Base-by-base conservation (phyloP, 305 asterid species). In the Ilex paraguariensis region DNA sequence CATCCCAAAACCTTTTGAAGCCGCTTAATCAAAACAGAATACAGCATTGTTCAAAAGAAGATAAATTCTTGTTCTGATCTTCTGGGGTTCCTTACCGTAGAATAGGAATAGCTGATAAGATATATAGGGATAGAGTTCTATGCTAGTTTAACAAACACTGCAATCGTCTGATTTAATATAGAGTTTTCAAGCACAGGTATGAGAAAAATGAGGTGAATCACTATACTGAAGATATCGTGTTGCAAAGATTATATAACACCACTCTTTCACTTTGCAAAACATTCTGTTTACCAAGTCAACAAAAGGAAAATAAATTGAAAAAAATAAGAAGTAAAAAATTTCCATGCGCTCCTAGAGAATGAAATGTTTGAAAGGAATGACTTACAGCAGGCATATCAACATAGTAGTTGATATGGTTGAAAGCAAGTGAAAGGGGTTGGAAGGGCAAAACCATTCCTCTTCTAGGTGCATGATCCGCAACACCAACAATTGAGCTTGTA, bases 351-450 rank as follows among this genome's bases (percentile, higher is more conserved):
- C 28, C 28, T 21, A 40, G 30, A 61, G 42, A 66, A 30, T 13
- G 15, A 66, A 45, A 59, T 15, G 21, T 46, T 10, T 36, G 9
- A 36, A 45, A 52, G 31, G 39, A 63, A 66, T 16, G 52, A 46
- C 77, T 69, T 75, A 79, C 84, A 39, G 69, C 56, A 3, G 84
- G 84, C 84, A 79, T 69, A 57, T 79, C 84, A 33, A 79, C 81
- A 17, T 60, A 69, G 72, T 79, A 79, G 60, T 76, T 76, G 16
- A 67, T 56, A 56, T 70, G 77, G 60, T 76, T 56, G 75, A 79
- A 79, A 57, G 59, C 79, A 42, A 79, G 72, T 11, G 81, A 75
- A 64, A 75, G 69, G 31, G 79, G 81, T 66, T 64, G 68, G 60
- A 79, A 79, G 21, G 84, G 79, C 45, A 79, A 48, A 56, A 73